Conservation (phyloP, 2,329 filamentous ascomycete species). For the Fonsecaea multimorphosa region DNA sequence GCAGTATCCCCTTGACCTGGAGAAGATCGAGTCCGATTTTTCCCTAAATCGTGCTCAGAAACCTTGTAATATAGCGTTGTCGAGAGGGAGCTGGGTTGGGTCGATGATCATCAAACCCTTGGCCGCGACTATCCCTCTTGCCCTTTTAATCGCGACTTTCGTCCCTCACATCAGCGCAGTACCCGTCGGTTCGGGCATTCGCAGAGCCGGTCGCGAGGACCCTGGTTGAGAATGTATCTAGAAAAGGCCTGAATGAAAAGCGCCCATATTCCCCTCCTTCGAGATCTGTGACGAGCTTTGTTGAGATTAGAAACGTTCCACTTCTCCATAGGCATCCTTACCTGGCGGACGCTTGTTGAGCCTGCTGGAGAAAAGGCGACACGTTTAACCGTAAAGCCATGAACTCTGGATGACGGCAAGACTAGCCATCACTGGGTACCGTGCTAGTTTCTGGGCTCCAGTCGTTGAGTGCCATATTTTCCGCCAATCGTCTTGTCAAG, state of each 20-base stretch:
- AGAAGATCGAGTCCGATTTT: too few relatives aligned
- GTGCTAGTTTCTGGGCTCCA: background rate
- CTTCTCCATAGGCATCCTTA: background rate
- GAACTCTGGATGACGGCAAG: background rate
- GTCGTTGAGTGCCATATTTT: background rate
- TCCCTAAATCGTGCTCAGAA: too few relatives aligned
- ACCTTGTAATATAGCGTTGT: background rate
- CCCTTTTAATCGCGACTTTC: background rate
- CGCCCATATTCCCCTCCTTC: background rate
- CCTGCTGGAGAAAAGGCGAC: background rate
- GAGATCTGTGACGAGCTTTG: background rate
- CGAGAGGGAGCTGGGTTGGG: background rate
- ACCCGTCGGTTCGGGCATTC: background rate
- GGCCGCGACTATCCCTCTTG: background rate
- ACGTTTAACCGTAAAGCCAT: background rate
- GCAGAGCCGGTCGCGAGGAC: background rate
- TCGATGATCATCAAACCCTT: background rate
- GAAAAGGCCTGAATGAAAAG: background rate
- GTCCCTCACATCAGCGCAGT: background rate
- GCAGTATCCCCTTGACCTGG: too few relatives aligned
- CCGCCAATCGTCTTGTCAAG: slow-evolving; percentile 1
- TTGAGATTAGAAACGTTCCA: background rate
- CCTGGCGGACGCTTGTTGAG: background rate
- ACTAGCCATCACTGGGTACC: background rate
- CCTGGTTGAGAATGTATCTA: background rate